Evolutionary conservation across 306 rosid species (phyloP).

Genomic region (Amphicarpaea edgeworthii): DNA sequence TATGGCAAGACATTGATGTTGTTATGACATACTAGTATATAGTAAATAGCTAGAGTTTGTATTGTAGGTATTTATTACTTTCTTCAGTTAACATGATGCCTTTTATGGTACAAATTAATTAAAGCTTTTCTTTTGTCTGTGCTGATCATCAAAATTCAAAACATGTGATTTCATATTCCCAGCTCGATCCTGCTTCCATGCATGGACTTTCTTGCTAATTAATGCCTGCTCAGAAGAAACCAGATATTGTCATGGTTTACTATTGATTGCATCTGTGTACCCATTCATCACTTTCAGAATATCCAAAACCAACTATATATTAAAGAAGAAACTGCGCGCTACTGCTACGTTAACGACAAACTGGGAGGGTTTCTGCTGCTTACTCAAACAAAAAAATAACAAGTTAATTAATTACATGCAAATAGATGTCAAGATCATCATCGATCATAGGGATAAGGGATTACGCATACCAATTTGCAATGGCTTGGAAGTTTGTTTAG

Average conservation of each 20-base stretch:
- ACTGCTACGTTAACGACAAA: not conserved
- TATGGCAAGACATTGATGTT: no score
- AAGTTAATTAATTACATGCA: no score
- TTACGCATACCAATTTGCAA: not conserved
- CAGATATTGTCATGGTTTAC: slow-evolving; percentile 1
- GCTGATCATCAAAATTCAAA: no score
- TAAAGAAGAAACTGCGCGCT: not conserved
- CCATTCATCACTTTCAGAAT: not conserved
- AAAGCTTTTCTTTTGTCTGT: no score
- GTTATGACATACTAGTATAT: no score
- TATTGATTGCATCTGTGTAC: not conserved
- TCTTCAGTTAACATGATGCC: no score
- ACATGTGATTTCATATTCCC: no score
- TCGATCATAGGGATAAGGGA: not conserved
- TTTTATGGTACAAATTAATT: no score
- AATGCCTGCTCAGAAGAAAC: not conserved
- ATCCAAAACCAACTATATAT: not conserved
- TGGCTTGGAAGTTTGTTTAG: slow-evolving; percentile 18
- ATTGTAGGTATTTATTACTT: no score
- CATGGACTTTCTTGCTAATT: no score
- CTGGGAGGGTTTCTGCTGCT: not conserved
- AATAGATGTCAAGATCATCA: slow-evolving; percentile 3
- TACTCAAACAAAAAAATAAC: not conserved
- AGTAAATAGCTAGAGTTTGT: no score
- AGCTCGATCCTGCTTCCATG: no score